Evolutionary conservation across 2,329 filamentous ascomycete species (phyloP), one percentile per base, ranked within the genome.

Genomic region (Fusarium circinatum): DNA sequence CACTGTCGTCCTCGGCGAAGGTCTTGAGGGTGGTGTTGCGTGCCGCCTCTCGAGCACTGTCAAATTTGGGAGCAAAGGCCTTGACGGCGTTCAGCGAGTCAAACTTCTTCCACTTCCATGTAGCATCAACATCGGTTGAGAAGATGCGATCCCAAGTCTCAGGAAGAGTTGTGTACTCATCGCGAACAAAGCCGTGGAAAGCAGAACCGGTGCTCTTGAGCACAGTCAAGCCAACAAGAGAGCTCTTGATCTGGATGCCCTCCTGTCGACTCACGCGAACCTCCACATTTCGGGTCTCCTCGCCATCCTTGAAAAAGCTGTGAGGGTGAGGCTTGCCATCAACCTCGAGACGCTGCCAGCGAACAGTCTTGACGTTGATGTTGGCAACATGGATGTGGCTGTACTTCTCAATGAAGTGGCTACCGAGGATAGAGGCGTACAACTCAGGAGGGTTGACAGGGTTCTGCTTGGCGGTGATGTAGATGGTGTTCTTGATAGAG

Each of bases 401-500:
- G 86, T 99, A 99, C 71, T 87, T 94, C 78, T 93, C 89, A 80
- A 98, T 85, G 85, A 98, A 98, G 87, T 99, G 96, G 75, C 90
- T 89, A 77, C 93, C 95, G 60, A 99, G 87, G 77, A 93, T 93
- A 79, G 92, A 90, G 75, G 93, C 96, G 82, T 94, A 99, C 72
- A 97, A 91, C 87, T 99, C 96, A 1, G 96, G 96, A 22, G 96
- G 95, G 77, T 92, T 94, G 78, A 99, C 93, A 39, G 95, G 94
- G 86, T 97, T 88, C 85, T 97, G 92, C 86, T 98, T 98, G 80
- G 96, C 96, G 80, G 94, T 92, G 85, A 99, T 95, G 87, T 96
- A 98, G 81, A 94, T 92, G 78, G 93, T 98, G 85, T 99, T 98
- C 87, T 99, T 99, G 86, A 98, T 97, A 32, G 95, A 96, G 84